A percentile compares a stretch with the other conserved stretches of the same genome.
Conservation (phyloP, 2,329 filamentous ascomycete species). For the Chrysoporthe austroafricana region DNA sequence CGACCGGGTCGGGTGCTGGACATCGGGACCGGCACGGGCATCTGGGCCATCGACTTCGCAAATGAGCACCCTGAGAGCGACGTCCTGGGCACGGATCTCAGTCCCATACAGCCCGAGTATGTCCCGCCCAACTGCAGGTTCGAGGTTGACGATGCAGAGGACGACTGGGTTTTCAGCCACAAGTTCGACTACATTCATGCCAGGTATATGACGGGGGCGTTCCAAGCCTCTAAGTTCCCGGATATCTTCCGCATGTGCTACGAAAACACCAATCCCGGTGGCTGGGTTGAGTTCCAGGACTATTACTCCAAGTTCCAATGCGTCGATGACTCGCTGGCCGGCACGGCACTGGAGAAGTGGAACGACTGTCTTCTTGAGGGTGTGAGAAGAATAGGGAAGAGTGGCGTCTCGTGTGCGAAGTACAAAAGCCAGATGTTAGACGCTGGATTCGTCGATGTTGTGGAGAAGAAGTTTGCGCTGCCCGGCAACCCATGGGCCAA, state of each 20-base stretch:
- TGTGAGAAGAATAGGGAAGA: conserved; percentile 24
- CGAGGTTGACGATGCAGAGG: conserved; percentile 34
- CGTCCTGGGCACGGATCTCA: conserved; percentile 34
- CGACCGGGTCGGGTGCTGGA: conserved; percentile 33
- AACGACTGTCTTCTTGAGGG: conserved; percentile 30
- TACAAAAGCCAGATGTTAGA: conserved; percentile 34
- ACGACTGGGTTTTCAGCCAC: conserved; percentile 32
- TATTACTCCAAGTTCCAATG: conserved; percentile 30
- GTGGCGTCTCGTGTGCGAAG: conserved; percentile 15
- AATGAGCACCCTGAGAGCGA: conserved; percentile 32
- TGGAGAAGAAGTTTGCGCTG: conserved; percentile 38
- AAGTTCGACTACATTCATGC: conserved; percentile 34
- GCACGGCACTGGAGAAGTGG: conserved; percentile 32
- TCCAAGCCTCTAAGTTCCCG: conserved; percentile 26
- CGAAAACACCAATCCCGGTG: conserved; percentile 33
- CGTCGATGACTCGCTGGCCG: conserved; percentile 31
- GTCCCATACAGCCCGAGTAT: conserved; percentile 34
- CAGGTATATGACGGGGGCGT: conserved; percentile 31
- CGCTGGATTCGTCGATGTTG: conserved; percentile 39
- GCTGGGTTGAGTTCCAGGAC: conserved; percentile 34
- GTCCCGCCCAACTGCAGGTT: conserved; percentile 36
- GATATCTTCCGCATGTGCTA: conserved; percentile 28
- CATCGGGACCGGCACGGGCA: conserved; percentile 36
- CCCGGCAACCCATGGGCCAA: conserved; percentile 43
- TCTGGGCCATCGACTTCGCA: conserved; percentile 36